These are phyloP conservation scores for Fusarium hostae DNA, from an alignment of 2,329 filamentous ascomycete species.

Conservation along the genomic window DNA sequence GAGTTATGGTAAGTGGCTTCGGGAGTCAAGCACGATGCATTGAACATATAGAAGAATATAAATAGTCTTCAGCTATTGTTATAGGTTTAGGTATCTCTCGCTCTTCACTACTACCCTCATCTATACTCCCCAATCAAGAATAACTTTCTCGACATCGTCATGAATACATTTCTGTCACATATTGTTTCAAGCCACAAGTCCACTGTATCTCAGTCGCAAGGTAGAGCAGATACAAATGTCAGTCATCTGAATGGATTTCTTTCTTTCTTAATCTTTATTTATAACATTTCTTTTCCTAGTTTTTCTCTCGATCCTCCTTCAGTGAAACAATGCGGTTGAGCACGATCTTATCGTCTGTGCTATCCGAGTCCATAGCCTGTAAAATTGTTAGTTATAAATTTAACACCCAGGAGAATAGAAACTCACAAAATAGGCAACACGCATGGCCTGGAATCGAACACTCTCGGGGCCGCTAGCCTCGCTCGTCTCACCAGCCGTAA, in stretches of 20 bases:
- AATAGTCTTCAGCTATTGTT: not conserved
- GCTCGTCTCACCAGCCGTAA: constrained; percentile 76
- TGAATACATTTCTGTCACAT: not conserved
- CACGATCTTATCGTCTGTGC: constrained; percentile 80
- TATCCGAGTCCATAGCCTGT: constrained; percentile 80
- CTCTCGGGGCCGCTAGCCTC: constrained; percentile 74
- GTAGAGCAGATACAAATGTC: not conserved
- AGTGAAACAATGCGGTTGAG: constrained; percentile 92
- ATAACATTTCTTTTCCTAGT: constrained; percentile 20
- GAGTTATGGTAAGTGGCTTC: not conserved
- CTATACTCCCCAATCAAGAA: not conserved
- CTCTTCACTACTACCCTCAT: not conserved
- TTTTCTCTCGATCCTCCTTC: constrained; percentile 86
- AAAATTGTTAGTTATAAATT: constrained; percentile 23
- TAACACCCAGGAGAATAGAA: fast-evolving
- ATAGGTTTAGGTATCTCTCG: not conserved
- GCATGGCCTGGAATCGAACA: constrained; percentile 90
- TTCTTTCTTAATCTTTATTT: not conserved
- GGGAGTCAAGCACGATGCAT: not conserved
- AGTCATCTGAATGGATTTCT: not conserved
- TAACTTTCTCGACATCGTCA: not conserved
- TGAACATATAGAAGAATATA: not conserved
- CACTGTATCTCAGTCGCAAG: no score
- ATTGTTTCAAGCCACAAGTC: not conserved
- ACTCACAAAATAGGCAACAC: constrained; percentile 83